Percentiles rank a stretch among this genome's conserved stretches.
Evolutionary conservation across 2,329 filamentous ascomycete genomes (phyloP).

Genomic region (Thielaviopsis euricoi): DNA sequence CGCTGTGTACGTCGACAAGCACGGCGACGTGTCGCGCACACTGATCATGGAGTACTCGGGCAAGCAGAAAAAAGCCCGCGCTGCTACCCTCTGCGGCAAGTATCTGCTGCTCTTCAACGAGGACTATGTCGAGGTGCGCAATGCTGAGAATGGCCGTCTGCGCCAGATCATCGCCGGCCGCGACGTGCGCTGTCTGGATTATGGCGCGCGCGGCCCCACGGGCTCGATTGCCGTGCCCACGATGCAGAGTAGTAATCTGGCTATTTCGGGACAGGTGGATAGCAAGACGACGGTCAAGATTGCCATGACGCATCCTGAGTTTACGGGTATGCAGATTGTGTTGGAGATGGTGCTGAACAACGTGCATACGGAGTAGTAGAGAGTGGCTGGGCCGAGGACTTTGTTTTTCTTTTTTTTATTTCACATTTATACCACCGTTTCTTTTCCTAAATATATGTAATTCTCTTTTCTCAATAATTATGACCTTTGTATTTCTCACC

Average conservation of each 20-base stretch:
- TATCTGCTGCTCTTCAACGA: conserved; percentile 89
- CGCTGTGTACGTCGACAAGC: conserved; percentile 94
- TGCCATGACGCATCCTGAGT: conserved; percentile 84
- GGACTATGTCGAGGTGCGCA: conserved; percentile 92
- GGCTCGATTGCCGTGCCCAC: conserved; percentile 18
- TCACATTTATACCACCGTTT: background rate
- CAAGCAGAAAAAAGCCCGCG: conserved; percentile 58
- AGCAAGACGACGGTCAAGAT: conserved; percentile 71
- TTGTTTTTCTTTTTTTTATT: background rate
- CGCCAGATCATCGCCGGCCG: conserved; percentile 87
- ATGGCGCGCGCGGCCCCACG: conserved; percentile 51
- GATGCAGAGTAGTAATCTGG: conserved; percentile 8
- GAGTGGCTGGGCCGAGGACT: too few species aligned
- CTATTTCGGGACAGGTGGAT: conserved; percentile 10
- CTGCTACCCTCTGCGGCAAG: conserved; percentile 76
- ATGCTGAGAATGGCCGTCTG: conserved; percentile 85
- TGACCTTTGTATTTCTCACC: background rate
- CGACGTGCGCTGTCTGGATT: conserved; percentile 81
- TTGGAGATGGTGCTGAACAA: conserved; percentile 88
- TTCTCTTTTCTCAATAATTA: too few species aligned
- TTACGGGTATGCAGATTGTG: conserved; percentile 70
- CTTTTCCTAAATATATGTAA: background rate
- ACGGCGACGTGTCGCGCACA: conserved; percentile 82
- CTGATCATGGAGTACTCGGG: conserved; percentile 99
- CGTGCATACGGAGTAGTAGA: conserved; percentile 47